Evolutionary conservation across 805 yeast genomes (phyloP), one percentile per base, ranked within the genome.

Genomic region (Candida namnaoensis): DNA sequence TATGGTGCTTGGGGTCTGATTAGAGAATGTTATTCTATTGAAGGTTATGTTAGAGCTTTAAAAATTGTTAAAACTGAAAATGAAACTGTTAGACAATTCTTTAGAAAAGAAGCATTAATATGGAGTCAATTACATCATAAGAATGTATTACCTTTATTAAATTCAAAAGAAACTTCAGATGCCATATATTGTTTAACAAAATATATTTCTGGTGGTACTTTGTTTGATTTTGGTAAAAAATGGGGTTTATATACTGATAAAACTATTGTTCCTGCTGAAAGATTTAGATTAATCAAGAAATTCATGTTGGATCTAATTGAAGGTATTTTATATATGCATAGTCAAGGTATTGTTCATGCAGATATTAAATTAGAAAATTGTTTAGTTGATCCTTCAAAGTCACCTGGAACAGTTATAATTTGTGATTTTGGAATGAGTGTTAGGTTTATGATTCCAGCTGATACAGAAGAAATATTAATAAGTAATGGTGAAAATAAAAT

Each of bases 371-470:
- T 88, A 3, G 90, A 82, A 52, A 83, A 83, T 52, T 68, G 82
- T 12, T 62, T 83, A 45, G 51, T 83, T 15, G 73, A 77, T 42
- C 90, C 83, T 6, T 47, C 47, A 11, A 57, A 56, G 5, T 45
- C 47, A 19, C 45, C 50, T 28, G 48, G 63, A 44, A 58, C 50
- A 39, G 57, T 86, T 47, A 56, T 82, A 25, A 57, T 90, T 7
- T 86, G 96, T 62, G 98, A 90, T 61, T 90, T 90, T 64, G 98
- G 98, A 5, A 86, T 90, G 95, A 68, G 78, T 38, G 64, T 66
- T 14, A 51, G 47, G 32, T 51, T 47, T 39, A 53, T 41, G 38
- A 37, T 33, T 1, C 46, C 51, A 11, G 41, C 39, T 28, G 37
- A 41, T 4, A 35, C 41, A 27, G 53, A 52, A 7, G 58, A 55